Evolutionary conservation across 2,329 filamentous ascomycete species (phyloP).

Genomic region (Fusarium duplospermum): DNA sequence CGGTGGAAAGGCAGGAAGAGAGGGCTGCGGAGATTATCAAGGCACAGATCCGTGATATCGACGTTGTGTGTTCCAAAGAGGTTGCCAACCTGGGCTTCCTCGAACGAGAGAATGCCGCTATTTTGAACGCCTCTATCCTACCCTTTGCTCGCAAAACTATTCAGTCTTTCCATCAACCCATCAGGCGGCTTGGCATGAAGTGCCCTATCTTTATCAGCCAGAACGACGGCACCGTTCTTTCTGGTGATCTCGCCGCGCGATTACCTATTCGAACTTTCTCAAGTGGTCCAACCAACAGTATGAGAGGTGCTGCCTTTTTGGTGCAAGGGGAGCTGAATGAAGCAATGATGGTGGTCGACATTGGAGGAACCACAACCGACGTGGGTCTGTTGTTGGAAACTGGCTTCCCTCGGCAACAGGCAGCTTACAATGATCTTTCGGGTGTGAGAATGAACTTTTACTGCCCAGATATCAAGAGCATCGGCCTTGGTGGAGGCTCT

Average conservation of each 20-base stretch:
- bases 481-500: conserved; percentile 70
- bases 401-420: conserved; percentile 72
- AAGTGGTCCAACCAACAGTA: conserved; percentile 72
- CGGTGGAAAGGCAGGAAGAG: conserved; percentile 61
- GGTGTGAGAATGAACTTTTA: conserved; percentile 73
- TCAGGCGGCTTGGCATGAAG: conserved; percentile 59
- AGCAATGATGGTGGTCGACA: conserved; percentile 70
- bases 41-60: conserved; percentile 52
- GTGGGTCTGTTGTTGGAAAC: conserved; percentile 70
- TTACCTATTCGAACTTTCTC: conserved; percentile 72
- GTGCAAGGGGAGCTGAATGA: conserved; percentile 52
- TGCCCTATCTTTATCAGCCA: conserved; percentile 72
- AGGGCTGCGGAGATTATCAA: conserved; percentile 56
- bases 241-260: conserved; percentile 63
- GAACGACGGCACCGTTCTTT: conserved; percentile 72
- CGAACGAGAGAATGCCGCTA: conserved; percentile 73
- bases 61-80: conserved; percentile 63
- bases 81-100: conserved; percentile 67
- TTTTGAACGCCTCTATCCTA: conserved; percentile 72
- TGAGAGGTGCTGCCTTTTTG: conserved; percentile 72
- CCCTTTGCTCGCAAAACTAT: conserved; percentile 68
- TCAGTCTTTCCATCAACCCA: conserved; percentile 64
- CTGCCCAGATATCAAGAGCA: conserved; percentile 68
- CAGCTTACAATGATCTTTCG: conserved; percentile 70
- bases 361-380: conserved; percentile 75